Percentiles rank a stretch among this genome's conserved stretches.
phyloP scores from a whole-genome alignment of 352 stramenopile species.

The Elongisporangium undulatum region DNA sequence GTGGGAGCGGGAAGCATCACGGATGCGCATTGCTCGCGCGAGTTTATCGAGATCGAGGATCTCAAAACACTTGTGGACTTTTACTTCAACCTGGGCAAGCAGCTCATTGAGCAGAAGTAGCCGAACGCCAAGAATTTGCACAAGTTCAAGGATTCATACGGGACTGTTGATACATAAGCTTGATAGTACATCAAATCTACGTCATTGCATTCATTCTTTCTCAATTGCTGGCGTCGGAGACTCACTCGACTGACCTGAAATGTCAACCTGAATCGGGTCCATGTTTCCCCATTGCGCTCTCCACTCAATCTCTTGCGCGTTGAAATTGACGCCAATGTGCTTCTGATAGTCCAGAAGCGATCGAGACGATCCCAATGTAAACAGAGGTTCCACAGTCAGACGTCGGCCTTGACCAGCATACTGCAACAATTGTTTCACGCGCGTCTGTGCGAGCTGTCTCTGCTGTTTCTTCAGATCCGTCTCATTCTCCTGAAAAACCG shows the following conservation, averaged over 20 bases:
- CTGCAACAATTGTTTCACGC: constrained; percentile 1
- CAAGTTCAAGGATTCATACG: too few relatives aligned
- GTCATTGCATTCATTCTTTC: background rate
- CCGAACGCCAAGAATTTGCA: background rate
- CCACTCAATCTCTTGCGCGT: constrained; percentile 37
- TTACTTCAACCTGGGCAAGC: constrained; percentile 69
- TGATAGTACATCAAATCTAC: background rate
- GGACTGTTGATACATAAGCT: too few relatives aligned
- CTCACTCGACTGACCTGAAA: constrained; percentile 13
- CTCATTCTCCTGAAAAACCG: constrained; percentile 58
- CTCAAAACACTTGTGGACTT: constrained; percentile 57
- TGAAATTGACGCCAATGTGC: constrained; percentile 51
- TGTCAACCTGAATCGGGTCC: constrained; percentile 60
- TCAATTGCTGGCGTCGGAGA: background rate
- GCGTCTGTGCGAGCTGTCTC: background rate
- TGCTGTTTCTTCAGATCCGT: background rate
- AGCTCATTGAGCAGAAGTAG: constrained; percentile 52
- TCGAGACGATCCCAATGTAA: constrained; percentile 24
- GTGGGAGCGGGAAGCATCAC: constrained; percentile 73
- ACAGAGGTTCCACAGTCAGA: background rate
- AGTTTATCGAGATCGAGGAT: constrained; percentile 71
- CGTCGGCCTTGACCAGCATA: background rate
- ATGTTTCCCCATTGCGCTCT: constrained; percentile 45
- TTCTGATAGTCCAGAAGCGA: constrained; percentile 43
- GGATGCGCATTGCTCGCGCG: constrained; percentile 64